Evolutionary conservation across 345 rosid genomes (phyloP).

Genomic region (Psidium guajava): DNA sequence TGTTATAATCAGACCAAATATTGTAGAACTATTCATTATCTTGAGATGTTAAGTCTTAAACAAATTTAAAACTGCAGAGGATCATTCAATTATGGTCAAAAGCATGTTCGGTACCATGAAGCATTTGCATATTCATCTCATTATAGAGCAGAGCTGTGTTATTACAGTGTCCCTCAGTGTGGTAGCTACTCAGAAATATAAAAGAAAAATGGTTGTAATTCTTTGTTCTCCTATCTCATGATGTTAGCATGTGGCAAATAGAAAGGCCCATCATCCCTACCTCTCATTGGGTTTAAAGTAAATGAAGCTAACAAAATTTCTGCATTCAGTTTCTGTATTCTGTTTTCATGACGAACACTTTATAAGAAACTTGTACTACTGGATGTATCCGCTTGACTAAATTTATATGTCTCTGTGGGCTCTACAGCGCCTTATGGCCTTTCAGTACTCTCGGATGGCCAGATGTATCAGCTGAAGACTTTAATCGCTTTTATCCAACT

Average conservation of each 20-base stretch:
- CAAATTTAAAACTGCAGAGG: background rate
- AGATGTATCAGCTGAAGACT: constrained; percentile 62
- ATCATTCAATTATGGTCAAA: background rate
- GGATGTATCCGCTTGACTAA: background rate
- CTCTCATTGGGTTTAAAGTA: background rate
- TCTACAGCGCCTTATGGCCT: constrained; percentile 86
- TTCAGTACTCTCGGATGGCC: constrained; percentile 99
- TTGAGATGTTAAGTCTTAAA: background rate
- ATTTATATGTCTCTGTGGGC: background rate
- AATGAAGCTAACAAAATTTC: background rate
- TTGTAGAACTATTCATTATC: background rate
- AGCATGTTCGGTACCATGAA: background rate
- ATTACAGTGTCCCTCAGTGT: background rate
- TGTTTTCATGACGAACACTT: background rate
- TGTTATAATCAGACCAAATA: background rate
- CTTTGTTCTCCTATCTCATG: background rate
- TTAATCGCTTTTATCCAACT: constrained; percentile 75
- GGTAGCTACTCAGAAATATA: background rate
- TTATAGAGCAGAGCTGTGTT: background rate
- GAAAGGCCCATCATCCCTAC: background rate
- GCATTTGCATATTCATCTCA: background rate
- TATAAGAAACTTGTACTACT: background rate
- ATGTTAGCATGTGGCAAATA: background rate
- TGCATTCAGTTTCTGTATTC: background rate
- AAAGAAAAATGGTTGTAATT: background rate